phyloP scores from a whole-genome alignment of 257 asterid genomes.

The Striga asiatica region DNA sequence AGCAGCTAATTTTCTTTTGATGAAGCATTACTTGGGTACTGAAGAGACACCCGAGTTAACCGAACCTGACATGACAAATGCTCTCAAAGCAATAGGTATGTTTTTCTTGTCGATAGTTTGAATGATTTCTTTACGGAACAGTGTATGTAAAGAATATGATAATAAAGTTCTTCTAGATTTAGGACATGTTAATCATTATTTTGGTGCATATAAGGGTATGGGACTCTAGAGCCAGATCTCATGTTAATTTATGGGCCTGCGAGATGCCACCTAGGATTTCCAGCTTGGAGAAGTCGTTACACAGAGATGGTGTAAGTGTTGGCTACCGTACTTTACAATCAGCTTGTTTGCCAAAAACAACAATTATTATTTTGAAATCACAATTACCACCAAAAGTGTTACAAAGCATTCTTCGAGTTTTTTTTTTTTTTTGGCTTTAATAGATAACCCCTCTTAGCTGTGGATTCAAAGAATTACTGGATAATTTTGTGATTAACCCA shows the following conservation, averaged over 20 bases:
- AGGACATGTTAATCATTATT: not conserved
- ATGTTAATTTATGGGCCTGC: too few species aligned
- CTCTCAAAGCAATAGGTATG: conserved; percentile 46
- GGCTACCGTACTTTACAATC: not conserved
- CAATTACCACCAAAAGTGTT: too few species aligned
- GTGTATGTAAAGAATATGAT: conserved; percentile 4
- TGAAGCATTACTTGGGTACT: conserved; percentile 31
- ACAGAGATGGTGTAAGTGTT: conserved; percentile 75
- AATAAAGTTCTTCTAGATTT: not conserved
- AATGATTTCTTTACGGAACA: not conserved
- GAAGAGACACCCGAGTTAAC: conserved; percentile 33
- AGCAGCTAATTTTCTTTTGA: conserved; percentile 58
- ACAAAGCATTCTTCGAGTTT: too few species aligned
- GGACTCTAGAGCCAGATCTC: too few species aligned
- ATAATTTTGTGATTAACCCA: not conserved
- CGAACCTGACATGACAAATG: conserved; percentile 51
- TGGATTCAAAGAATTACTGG: too few species aligned
- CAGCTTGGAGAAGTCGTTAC: conserved; percentile 80
- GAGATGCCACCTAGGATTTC: conserved; percentile 76
- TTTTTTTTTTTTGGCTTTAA: too few species aligned
- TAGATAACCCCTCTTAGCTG: too few species aligned
- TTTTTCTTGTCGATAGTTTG: not conserved
- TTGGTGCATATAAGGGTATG: too few species aligned
- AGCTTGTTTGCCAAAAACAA: too few species aligned
- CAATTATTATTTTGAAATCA: too few species aligned